Evolutionary conservation across 495 filamentous ascomycete species (phyloP).

Genomic region (Terfezia claveryi): DNA sequence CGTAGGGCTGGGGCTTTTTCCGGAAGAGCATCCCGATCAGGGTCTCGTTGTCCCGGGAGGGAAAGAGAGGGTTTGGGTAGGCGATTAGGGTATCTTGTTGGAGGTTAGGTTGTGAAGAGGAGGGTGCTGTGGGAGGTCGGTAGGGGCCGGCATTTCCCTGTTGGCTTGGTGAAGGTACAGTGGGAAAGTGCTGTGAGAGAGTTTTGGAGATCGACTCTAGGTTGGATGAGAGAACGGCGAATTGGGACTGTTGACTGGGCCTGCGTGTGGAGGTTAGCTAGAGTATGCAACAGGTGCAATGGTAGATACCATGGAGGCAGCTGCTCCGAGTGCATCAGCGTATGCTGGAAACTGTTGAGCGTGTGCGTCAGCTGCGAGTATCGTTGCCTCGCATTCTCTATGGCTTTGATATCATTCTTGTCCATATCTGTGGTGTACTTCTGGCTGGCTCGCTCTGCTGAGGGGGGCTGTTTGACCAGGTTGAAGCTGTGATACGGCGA

Average conservation of each 20-base stretch:
- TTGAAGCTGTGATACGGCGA: too few species aligned
- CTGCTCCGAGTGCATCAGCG: background rate
- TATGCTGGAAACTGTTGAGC: background rate
- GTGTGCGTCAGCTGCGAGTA: background rate
- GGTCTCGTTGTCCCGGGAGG: slow-evolving; percentile 30
- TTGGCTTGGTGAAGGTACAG: background rate
- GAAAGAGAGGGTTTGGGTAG: slow-evolving; percentile 41
- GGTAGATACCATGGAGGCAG: background rate
- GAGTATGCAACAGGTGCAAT: background rate
- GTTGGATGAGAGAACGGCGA: slow-evolving; percentile 20
- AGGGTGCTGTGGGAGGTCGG: background rate
- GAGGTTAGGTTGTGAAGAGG: background rate
- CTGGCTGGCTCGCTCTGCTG: too few species aligned
- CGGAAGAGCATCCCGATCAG: slow-evolving; percentile 35
- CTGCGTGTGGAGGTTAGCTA: slow-evolving; percentile 1
- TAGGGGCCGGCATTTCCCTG: slow-evolving; percentile 2
- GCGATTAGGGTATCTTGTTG: slow-evolving; percentile 13
- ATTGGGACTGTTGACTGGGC: slow-evolving; percentile 11
- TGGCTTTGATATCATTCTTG: background rate
- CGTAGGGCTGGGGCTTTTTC: slow-evolving; percentile 39
- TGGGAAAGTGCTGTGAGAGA: background rate
- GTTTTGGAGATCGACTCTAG: slow-evolving; percentile 35
- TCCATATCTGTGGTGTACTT: background rate
- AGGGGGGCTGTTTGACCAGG: too few species aligned
- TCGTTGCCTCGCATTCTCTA: background rate